Evolutionary conservation across 2,329 filamentous ascomycete species (phyloP), one percentile per base, ranked within the genome.

Genomic region (Fusarium paranaense): DNA sequence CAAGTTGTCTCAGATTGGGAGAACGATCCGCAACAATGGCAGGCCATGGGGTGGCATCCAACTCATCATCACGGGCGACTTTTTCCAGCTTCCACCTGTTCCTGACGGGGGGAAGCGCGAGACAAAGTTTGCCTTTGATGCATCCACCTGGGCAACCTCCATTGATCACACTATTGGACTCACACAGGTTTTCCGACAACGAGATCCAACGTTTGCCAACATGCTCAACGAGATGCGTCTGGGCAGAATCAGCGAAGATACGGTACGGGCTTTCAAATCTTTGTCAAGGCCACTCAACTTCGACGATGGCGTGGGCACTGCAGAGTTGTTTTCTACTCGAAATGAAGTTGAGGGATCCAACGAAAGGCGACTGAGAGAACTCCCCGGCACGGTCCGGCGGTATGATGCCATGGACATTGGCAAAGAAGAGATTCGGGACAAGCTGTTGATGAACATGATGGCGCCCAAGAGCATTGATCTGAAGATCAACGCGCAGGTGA

Each of bases 201-300:
- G 94, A 73, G 97, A 99, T 80, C 90, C 90, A 61, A 86, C 93
- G 27, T 99, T 99, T 82, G 97, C 97, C 14, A 87, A 89, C 7
- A 99, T 99, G 95, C 89, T 99, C 61, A 99, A 99, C 80, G 96
- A 99, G 82, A 98, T 99, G 95, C 92, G 97, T 58, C 87, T 98
- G 64, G 97, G 97, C 5, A 92, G 90, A 62, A 92, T 98, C 62
- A 93, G 89, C 35, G 88, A 91, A n/a, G 85, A 90, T 10, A 98
- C 95, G 0, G 91, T 97, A 37, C 86, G 88, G 10, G 90, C 91
- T 1, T 99, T 99, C 85, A 91, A 89, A 77, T 88, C 87, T 5
- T 86, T 99, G 4, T 89, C 90, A 30, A 88, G 97, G 30, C 91
- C 92, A 0, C 86, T 97, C 2, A 85, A 88, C 5, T 94, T 94